Conservation (phyloP, 1,284 basidiomycete genomes). For the Fomitopsis pinicola region DNA sequence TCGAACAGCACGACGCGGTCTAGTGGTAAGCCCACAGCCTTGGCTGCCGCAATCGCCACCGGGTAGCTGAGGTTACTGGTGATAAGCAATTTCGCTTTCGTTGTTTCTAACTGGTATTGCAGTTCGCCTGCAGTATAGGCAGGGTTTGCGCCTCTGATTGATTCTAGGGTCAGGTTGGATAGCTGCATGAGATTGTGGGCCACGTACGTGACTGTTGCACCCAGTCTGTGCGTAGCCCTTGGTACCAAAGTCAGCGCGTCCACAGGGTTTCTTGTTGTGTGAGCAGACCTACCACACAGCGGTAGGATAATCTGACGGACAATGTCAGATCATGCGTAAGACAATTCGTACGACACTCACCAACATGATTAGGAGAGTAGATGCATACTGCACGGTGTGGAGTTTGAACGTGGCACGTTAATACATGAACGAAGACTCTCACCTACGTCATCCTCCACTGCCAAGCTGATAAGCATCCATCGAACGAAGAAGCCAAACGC, state of each 20-base stretch:
- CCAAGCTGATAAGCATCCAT: background rate
- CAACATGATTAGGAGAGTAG: slow-evolving; percentile 30
- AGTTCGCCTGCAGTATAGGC: slow-evolving; percentile 57
- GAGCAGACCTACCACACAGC: slow-evolving; percentile 39
- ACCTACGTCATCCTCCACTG: slow-evolving; percentile 16
- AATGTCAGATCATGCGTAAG: background rate
- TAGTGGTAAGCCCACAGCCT: slow-evolving; percentile 39
- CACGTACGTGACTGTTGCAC: slow-evolving; percentile 50
- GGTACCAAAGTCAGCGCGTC: background rate
- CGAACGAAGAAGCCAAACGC: background rate
- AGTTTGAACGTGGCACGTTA: background rate
- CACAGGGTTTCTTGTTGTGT: background rate
- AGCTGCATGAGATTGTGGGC: slow-evolving; percentile 2
- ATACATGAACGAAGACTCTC: background rate
- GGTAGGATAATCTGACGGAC: slow-evolving; percentile 54
- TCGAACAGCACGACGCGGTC: slow-evolving; percentile 52
- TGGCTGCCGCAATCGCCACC: slow-evolving; percentile 46
- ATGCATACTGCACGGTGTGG: slow-evolving; percentile 20
- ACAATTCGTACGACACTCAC: background rate
- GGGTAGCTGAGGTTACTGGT: slow-evolving; percentile 44
- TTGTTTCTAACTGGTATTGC: slow-evolving; percentile 46
- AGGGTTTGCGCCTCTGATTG: slow-evolving; percentile 46
- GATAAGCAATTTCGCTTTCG: slow-evolving; percentile 50
- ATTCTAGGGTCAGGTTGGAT: slow-evolving; percentile 11
- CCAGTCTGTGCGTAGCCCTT: slow-evolving; percentile 60